Evolutionary conservation across 2,329 filamentous ascomycete genomes (phyloP).

Genomic region (Fusarium dimerum): DNA sequence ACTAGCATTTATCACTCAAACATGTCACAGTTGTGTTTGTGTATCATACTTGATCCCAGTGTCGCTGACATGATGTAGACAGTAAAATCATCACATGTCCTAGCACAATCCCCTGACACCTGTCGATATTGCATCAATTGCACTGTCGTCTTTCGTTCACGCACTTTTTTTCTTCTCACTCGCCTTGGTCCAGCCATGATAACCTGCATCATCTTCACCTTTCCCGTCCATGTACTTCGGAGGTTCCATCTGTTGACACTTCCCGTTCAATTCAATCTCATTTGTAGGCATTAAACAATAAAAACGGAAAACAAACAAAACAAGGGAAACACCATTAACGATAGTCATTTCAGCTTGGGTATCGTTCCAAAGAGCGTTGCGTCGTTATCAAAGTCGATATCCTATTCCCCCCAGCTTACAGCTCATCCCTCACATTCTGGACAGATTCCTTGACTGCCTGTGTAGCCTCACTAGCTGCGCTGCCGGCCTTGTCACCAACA

Average conservation of each 20-base stretch:
- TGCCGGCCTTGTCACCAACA: slow-evolving; percentile 37
- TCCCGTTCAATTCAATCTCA: not conserved
- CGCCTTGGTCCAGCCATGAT: not conserved
- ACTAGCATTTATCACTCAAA: too few species aligned
- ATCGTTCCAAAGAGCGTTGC: slow-evolving; percentile 30
- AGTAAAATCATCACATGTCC: not conserved
- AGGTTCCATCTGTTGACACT: not conserved
- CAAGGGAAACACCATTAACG: slow-evolving; percentile 19
- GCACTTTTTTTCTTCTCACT: not conserved
- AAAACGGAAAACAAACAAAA: not conserved
- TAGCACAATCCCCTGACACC: not conserved
- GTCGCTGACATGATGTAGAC: not conserved
- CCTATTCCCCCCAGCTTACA: slow-evolving; percentile 32
- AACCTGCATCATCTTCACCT: slow-evolving; percentile 8
- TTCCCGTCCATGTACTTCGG: slow-evolving; percentile 10
- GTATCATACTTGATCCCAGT: not conserved
- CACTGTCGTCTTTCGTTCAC: not conserved
- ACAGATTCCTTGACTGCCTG: slow-evolving; percentile 44
- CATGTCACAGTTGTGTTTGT: too few species aligned
- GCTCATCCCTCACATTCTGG: slow-evolving; percentile 41
- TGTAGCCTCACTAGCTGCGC: slow-evolving; percentile 42
- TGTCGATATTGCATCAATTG: not conserved
- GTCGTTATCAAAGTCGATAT: slow-evolving; percentile 6
- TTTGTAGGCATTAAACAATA: not conserved
- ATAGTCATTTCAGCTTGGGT: slow-evolving; percentile 31